Evolutionary conservation across 2,329 filamentous ascomycete species (phyloP).

Genomic region (Pseudocercospora eumusae): DNA sequence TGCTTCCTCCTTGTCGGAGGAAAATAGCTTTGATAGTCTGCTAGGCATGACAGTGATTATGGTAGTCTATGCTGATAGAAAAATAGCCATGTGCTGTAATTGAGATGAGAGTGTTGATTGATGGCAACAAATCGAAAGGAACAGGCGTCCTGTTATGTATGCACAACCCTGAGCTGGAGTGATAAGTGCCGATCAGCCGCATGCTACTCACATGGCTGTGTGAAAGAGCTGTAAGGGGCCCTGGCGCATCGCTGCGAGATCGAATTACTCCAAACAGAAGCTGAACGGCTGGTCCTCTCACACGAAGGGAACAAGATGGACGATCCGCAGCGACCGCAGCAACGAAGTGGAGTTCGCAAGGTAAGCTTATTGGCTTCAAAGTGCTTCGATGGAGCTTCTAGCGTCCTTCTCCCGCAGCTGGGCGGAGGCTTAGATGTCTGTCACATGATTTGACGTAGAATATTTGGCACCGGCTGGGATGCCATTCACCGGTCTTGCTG

Average conservation of each 20-base stretch:
- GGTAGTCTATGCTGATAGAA: not conserved
- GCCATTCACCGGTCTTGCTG: not conserved
- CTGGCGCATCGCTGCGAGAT: not conserved
- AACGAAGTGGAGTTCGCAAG: not conserved
- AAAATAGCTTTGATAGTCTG: slow-evolving; percentile 35
- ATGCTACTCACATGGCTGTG: slow-evolving; percentile 9
- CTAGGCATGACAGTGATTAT: slow-evolving; percentile 30
- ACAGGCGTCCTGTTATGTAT: slow-evolving; percentile 3
- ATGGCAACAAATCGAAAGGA: not conserved
- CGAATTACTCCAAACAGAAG: slow-evolving; percentile 4
- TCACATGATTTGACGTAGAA: slow-evolving; percentile 18
- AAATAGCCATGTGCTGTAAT: not conserved
- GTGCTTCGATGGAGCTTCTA: slow-evolving; percentile 13
- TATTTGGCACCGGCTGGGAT: not conserved
- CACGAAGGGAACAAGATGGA: not conserved
- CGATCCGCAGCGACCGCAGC: slow-evolving; percentile 9
- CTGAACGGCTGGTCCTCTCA: not conserved
- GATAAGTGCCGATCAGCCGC: slow-evolving; percentile 4
- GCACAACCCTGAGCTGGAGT: not conserved
- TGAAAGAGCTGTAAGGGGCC: not conserved
- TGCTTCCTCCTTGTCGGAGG: slow-evolving; percentile 36
- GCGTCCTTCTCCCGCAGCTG: slow-evolving; percentile 18
- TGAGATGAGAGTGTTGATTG: not conserved
- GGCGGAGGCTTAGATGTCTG: slow-evolving; percentile 24
- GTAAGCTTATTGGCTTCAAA: slow-evolving; percentile 4